Evolutionary conservation across 1,284 basidiomycete genomes (phyloP), one percentile per base, ranked within the genome.

Genomic region (Austroboletus novae-zelandiae): DNA sequence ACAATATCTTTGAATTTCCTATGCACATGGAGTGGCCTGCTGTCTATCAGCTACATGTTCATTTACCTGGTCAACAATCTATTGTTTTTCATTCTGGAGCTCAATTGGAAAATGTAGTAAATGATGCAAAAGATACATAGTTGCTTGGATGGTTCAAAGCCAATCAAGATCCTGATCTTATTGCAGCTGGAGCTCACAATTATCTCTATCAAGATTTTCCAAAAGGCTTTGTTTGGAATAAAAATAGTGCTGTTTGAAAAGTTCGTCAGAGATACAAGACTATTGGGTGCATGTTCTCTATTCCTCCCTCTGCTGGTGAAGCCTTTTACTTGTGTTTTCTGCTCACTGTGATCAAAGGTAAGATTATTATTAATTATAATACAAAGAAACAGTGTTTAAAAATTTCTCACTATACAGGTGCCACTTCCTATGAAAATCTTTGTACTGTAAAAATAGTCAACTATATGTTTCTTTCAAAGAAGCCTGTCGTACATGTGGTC

Each of bases 151-250:
- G 65, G 55, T 78, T 79, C 55, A 61, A 65, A 3, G 70, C 70
- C 1, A 78, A 79, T 58, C 44, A 54, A 0, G 51, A 69, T 50
- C 25, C 40, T 20, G 57, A 53, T 0, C 34, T 46, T 2, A 58
- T 67, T 29, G 65, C 60, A 4, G 55, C 60, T 46, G 44, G 60
- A 7, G 71, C 71, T 6, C 57, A 64, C 3, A 23, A 62, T 8
- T 47, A 57, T 35, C 67, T 68, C 0, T 78, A 77, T 48, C 70
- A 75, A n/a, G 72, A 78, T 1, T 74, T 77, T 55, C 71, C 71
- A 0, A 59, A 67, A 20, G 1, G 48, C 0, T 71, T 65, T 51
- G 52, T 58, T 1, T 70, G 56, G 48, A 45, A 54, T 1, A 36
- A 43, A 4, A 1, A 1, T 0, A 4, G 0, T 2, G 42, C 40